Percentiles rank a stretch among this genome's conserved stretches.
Evolutionary conservation across 2,329 filamentous ascomycete species (phyloP).

Genomic region (Aspergillus udagawae): DNA sequence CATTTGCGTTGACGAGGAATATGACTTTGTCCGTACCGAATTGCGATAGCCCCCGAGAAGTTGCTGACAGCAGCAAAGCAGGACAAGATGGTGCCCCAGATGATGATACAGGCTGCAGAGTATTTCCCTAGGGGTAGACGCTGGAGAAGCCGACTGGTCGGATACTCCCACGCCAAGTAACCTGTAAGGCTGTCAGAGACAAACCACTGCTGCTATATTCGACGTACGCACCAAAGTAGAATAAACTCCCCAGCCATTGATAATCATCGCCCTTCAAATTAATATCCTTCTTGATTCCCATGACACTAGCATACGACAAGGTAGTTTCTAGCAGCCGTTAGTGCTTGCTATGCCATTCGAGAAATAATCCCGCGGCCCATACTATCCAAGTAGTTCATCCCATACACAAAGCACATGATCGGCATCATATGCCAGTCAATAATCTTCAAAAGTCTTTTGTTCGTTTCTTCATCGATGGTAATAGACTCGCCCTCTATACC

Average conservation of each 20-base stretch:
- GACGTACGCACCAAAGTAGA: slow-evolving; percentile 43
- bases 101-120: slow-evolving; percentile 59
- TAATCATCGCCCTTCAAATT: slow-evolving; percentile 44
- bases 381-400: slow-evolving; percentile 55
- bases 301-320: slow-evolving; percentile 51
- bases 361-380: slow-evolving; percentile 14
- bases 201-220: not conserved
- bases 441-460: slow-evolving; percentile 54
- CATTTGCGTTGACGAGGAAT: not conserved
- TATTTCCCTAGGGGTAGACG: slow-evolving; percentile 63
- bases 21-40: slow-evolving; percentile 40
- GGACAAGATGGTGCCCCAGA: slow-evolving; percentile 59
- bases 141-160: slow-evolving; percentile 62
- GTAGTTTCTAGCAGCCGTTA: slow-evolving; percentile 38
- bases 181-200: slow-evolving; percentile 24
- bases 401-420: slow-evolving; percentile 56
- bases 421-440: slow-evolving; percentile 63
- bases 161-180: slow-evolving; percentile 60
- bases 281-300: slow-evolving; percentile 50
- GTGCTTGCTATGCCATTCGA: not conserved
- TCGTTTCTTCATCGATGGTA: slow-evolving; percentile 54
- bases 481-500: slow-evolving; percentile 48
- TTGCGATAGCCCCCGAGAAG: slow-evolving; percentile 59
- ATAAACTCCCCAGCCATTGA: slow-evolving; percentile 51
- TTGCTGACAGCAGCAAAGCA: slow-evolving; percentile 61